Percentiles rank a stretch among this genome's conserved stretches.
These are phyloP conservation scores for Malus hybrid DNA, from an alignment of 331 rosid genomes.

Conservation along the genomic window DNA sequence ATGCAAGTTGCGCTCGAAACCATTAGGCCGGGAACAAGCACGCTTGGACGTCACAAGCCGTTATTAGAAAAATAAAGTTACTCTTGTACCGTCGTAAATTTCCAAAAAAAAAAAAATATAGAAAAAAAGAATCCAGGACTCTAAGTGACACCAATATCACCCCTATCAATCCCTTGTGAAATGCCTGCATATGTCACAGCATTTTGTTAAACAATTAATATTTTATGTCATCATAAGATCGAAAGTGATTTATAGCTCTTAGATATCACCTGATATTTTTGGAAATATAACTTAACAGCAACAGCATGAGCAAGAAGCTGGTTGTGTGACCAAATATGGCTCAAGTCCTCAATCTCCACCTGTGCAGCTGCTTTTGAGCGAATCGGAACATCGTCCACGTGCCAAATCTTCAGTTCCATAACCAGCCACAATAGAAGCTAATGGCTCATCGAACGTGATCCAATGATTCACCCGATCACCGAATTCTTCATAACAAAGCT, in stretches of 20 bases:
- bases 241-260: background rate
- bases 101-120: too few relatives aligned
- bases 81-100: too few relatives aligned
- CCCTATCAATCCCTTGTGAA: constrained; percentile 38
- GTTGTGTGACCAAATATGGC: constrained; percentile 25
- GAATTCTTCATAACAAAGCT: constrained; percentile 18
- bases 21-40: too few relatives aligned
- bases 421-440: constrained; percentile 8
- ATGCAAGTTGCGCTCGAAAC: too few relatives aligned
- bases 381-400: constrained; percentile 16
- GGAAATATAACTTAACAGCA: constrained; percentile 9
- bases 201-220: too few relatives aligned
- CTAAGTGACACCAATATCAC: constrained; percentile 16
- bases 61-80: too few relatives aligned
- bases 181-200: background rate
- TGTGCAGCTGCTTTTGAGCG: constrained; percentile 14
- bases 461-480: constrained; percentile 31
- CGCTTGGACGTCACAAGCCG: too few relatives aligned
- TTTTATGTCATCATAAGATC: too few relatives aligned
- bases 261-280: constrained; percentile 16
- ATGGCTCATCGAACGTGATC: constrained; percentile 31
- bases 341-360: constrained; percentile 24
- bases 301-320: constrained; percentile 27
- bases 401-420: constrained; percentile 16
- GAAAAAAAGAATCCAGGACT: constrained; percentile 27